Base-by-base conservation (phyloP, 768 basidiomycete genomes). In the Termitomyces sp. region DNA sequence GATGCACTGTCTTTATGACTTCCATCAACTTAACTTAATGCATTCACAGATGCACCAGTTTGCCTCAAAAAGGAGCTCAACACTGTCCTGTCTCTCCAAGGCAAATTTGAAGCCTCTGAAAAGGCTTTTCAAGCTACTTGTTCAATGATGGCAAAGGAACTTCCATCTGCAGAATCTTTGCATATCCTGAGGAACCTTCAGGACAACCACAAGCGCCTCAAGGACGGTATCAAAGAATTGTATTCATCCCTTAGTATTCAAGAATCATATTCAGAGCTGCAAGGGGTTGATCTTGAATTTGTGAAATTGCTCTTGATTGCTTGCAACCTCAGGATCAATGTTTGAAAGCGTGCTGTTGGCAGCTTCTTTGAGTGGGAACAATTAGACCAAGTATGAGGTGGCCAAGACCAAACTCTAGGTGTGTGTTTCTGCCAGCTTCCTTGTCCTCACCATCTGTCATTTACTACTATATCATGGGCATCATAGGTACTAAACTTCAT, bases 281-380 rank as follows among this genome's bases (percentile, higher is more conserved):
- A 56, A 7, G 62, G 60, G 1, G 43, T 71, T 9, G 56, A 63
- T 9, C 49, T 66, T 2, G 58, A 68, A 6, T 72, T 72, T 44
- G 59, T 73, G 0, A 54, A 52, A 4, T 65, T 54, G 0, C 64
- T 77, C 0, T 46, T 76, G 1, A 58, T 72, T 45, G 69, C 66
- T 3, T 63, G 65, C 1, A 71, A 76, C 47, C 60, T 74, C 23
- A 76, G 76, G 47, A 70, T 73, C 25, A 73, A 69, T 50, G 69
- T 75, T 5, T 57, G 66, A 6, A 70, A 69, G 46, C 56, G 63
- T 5, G 68, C 68, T 1, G 62, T 73, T 5, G 64, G 65, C 1
- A 64, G 62, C 23, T 73, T 75, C 42, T 71, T 70, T 18, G 70
- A 73, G 41, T 71, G 68, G 66, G 72, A 75, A 11, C 61, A 59